Evolutionary conservation across 129 eudicot genomes (phyloP), one percentile per base, ranked within the genome.

Genomic region (Centrapalus pauciflorus): DNA sequence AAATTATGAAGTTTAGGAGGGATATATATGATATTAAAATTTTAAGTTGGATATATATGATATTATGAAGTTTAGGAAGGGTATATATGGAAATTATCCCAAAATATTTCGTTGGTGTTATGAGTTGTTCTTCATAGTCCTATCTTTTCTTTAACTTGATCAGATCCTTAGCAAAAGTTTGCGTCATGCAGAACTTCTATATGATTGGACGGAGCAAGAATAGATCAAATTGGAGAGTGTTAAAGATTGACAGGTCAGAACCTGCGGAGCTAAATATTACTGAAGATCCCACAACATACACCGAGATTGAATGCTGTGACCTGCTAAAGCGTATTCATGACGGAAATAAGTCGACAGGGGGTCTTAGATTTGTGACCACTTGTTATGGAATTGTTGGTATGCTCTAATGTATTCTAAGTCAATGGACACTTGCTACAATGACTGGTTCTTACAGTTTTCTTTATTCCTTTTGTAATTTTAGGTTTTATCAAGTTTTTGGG

Each of bases 301-400:
- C 97, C 2, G 81, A 82, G 74, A 59, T 37, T 58, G 95, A 89
- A 72, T 89, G 97, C 63, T 67, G 41, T 43, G 93, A 86, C 20
- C 83, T 94, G 61, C 80, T 89, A 66, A 72, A 80, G 60, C 87
- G 95, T 43, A 77, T 94, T 55, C 75, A 84, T 64, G 90, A 84
- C 37, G 99, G 97, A 64, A 94, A 94, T 83, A 80, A 83, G 81
- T 70, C 87, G 21, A 80, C 86, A 19, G 99, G 95, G 20, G 99
- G 99, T 24, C 90, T 94, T 55, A 84, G 89, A 69, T 77, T 89
- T 67, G 97, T 94, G 49, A 77, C 89, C 45, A 25, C 73, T 37
- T 94, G 97, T 66, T 94, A 94, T 69, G 99, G 99, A 24, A 89
- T 94, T 61, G 90, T 94, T 62, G 99, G 99, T 94, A 78, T 61